These are phyloP conservation scores for Nymphaea thermarum DNA, from an alignment of 164 flowering plant species.

Conservation along the genomic window DNA sequence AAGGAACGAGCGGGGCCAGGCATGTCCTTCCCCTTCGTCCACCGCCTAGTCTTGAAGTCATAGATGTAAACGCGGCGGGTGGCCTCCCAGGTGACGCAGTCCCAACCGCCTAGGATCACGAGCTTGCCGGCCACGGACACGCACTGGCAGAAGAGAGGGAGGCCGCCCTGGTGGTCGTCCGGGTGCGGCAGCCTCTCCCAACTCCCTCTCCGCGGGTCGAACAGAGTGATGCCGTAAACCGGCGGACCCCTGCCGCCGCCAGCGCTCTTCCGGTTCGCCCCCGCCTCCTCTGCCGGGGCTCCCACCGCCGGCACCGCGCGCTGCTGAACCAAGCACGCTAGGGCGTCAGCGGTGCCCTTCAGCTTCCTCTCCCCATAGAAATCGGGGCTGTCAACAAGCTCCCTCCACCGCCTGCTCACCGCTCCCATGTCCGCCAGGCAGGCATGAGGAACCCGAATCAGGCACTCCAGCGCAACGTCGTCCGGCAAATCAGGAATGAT, in stretches of 20 bases:
- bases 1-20: slow-evolving; percentile 20
- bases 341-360: slow-evolving; percentile 7
- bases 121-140: slow-evolving; percentile 18
- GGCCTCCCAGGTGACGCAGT: slow-evolving; percentile 18
- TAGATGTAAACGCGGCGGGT: slow-evolving; percentile 14
- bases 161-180: not conserved
- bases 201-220: slow-evolving; percentile 3
- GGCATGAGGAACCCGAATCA: slow-evolving; percentile 15
- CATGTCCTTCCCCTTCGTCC: slow-evolving; percentile 14
- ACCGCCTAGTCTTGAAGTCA: slow-evolving; percentile 9
- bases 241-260: slow-evolving; percentile 1
- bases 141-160: slow-evolving; percentile 24
- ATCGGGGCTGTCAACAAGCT: slow-evolving; percentile 4
- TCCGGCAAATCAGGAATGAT: slow-evolving; percentile 22
- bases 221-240: slow-evolving; percentile 14
- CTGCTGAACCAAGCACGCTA: slow-evolving; percentile 33
- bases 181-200: slow-evolving; percentile 12
- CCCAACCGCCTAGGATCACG: slow-evolving; percentile 28
- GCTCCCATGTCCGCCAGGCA: slow-evolving; percentile 10
- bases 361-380: slow-evolving; percentile 10
- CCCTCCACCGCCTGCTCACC: slow-evolving; percentile 24
- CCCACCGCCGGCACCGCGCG: slow-evolving; percentile 5
- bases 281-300: not conserved
- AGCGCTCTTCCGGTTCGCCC: not conserved
- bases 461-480: slow-evolving; percentile 24